Base-by-base conservation (phyloP, 805 yeast genomes). In the Saturnispora saitoi region DNA sequence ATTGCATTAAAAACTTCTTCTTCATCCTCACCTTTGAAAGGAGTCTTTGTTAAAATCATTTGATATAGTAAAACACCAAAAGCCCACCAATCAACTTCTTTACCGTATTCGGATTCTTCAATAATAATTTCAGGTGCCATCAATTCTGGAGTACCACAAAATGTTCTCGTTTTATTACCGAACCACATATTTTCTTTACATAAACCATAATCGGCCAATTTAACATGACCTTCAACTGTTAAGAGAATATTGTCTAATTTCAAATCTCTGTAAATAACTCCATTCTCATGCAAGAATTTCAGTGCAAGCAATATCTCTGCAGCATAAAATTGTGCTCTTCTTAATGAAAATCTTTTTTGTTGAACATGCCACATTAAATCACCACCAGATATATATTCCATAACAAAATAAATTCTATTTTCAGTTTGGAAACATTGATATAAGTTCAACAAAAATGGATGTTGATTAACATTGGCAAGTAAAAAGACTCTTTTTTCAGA, bases 71-170 rank as follows among this genome's bases (percentile, higher is more conserved):
- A 73, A 28, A 93, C 98, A 50, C 99, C 99, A 72, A 90, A 88
- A 1, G 99, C 98, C 99, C 99, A 93, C 99, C 99, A 93, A 68
- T 93, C 99, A 48, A 93, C 99, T 36, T 93, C 85, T 61, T 95
- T 80, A 47, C 89, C 93, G 61, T 93, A 93, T 51, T 82, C 85
- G 65, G 90, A 95, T 48, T 93, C 98, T 9, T 51, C 55, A 54
- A 87, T 82, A 61, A 93, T 73, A 56, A 93, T 91, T 67, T 93
- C 99, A 0, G 99, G 99, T 1, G 99, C 99, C 96, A 93, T 93
- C 57, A 93, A 86, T 66, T 93, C 99, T 0, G 99, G 99, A 2
- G 99, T 93, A 58, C 99, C 99, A 72, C 99, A 93, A 71, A 91
- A 93, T 0, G 99, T 93, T 4, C 87, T 82, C 0, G 97, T 93